Evolutionary conservation across 768 basidiomycete genomes (phyloP), one percentile per base, ranked within the genome.

Genomic region (Plicaturopsis crispa): DNA sequence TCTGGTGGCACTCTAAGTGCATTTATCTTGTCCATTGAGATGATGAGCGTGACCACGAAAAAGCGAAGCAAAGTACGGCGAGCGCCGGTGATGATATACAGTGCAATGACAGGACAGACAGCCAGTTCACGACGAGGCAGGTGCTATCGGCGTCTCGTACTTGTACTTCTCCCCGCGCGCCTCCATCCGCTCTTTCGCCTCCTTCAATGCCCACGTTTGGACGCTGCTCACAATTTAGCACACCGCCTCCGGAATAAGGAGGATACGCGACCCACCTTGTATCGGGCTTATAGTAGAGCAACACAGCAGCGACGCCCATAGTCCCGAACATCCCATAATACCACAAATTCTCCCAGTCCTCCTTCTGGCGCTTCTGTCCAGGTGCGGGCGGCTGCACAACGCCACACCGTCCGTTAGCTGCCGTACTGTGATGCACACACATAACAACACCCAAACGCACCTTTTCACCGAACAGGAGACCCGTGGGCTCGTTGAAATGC

Each of bases 331-430:
- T 91, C 22, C 91, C 92, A 44, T 79, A 57, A 53, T 88, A 87
- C 84, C 89, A 96, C 28, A 87, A 69, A 47, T 72, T 79, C 66
- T 96, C 92, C 91, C 91, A 96, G 17, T 81, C 75, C 57, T 93
- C 88, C 57, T 82, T 84, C 55, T 82, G 76, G 52, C 91, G 74
- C 57, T 87, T 93, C 61, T 87, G 79, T 7, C 88, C 88, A 3
- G 80, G 75, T 22, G 81, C 71, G 33, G 68, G 77, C 5, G 88
- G 86, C 88, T 90, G 41, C 19, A 41, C 16, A 32, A 35, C 23
- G 19, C 35, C 23, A 28, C 8, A 28, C 26, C 26, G 26, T 8
- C 20, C 10, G 21, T 32, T 41, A 32, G 48, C 32, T 6, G 12
- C 13, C 18, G 33, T 18, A 31, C n/a, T n/a, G n/a, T n/a, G n/a